Percentiles rank a stretch among this genome's conserved stretches.
phyloP scores from a whole-genome alignment of 192 early-diverging fungal species.

The Diversispora epigaea region DNA sequence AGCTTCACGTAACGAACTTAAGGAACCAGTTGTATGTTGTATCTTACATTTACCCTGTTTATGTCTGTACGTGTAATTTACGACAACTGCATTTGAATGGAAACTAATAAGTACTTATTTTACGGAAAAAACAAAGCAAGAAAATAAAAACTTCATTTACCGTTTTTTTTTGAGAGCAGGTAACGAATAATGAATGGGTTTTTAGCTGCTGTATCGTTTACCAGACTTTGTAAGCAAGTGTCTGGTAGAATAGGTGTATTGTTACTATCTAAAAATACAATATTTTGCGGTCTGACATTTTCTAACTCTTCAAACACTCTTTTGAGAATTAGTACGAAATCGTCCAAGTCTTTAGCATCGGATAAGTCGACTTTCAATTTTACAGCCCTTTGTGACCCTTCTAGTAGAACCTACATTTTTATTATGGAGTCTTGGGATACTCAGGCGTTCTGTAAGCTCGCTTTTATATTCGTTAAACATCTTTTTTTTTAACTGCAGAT shows the following conservation, averaged over 20 bases:
- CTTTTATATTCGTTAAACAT: neutral
- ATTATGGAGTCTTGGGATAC: neutral
- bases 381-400: neutral
- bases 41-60: neutral
- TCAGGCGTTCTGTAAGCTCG: neutral
- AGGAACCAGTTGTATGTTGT: constrained; percentile 21
- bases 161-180: constrained; percentile 2
- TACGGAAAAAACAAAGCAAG: constrained; percentile 9
- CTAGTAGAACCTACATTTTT: constrained; percentile 24
- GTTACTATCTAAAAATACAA: constrained; percentile 14
- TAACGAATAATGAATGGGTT: constrained; percentile 18
- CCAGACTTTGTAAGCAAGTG: constrained; percentile 1
- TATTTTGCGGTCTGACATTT: neutral
- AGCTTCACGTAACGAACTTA: neutral
- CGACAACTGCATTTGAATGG: constrained; percentile 11
- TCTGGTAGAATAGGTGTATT: neutral
- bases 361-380: constrained; percentile 15
- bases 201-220: neutral
- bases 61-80: neutral
- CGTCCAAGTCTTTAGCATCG: neutral
- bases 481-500: constrained; percentile 1
- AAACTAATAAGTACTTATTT: constrained; percentile 29
- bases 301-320: neutral
- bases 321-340: constrained; percentile 6
- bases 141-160: constrained; percentile 22